These are phyloP conservation scores for Magnusiomyces suaveolens DNA, from an alignment of 1,139 yeast genomes.

Conservation along the genomic window DNA sequence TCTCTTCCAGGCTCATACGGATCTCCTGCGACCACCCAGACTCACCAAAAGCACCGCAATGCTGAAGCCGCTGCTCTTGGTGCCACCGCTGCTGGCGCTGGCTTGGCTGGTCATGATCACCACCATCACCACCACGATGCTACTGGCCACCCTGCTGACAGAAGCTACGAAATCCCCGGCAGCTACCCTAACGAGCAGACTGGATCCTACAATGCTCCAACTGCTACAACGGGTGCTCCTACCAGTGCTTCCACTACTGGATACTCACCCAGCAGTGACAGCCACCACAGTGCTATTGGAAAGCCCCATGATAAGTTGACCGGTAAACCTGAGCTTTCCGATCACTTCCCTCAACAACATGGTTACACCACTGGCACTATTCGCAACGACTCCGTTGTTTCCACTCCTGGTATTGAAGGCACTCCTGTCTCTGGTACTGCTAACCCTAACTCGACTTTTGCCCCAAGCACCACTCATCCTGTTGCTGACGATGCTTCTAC, in stretches of 20 bases:
- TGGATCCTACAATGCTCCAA: neutral
- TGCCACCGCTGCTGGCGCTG: conserved; percentile 10
- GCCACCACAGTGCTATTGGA: neutral
- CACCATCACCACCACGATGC: neutral
- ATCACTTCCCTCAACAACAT: conserved; percentile 1
- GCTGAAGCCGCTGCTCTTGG: conserved; percentile 7
- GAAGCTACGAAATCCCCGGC: conserved; percentile 3
- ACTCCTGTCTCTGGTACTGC: neutral
- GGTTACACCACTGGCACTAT: conserved; percentile 1
- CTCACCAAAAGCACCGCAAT: too few relatives aligned
- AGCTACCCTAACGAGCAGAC: neutral
- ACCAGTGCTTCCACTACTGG: neutral
- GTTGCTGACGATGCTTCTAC: neutral
- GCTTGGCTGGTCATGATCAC: conserved; percentile 1
- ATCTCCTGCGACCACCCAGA: too few relatives aligned
- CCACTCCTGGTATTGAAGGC: conserved; percentile 1
- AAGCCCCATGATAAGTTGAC: neutral
- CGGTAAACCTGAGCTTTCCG: neutral
- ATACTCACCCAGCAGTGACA: conserved; percentile 9
- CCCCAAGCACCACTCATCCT: neutral
- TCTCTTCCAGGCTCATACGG: too few relatives aligned
- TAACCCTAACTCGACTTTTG: neutral
- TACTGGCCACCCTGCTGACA: conserved; percentile 1
- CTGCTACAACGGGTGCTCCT: too few relatives aligned
- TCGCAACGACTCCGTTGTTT: neutral